phyloP scores from a whole-genome alignment of 2,329 filamentous ascomycete species.

The Aspergillus niger region DNA sequence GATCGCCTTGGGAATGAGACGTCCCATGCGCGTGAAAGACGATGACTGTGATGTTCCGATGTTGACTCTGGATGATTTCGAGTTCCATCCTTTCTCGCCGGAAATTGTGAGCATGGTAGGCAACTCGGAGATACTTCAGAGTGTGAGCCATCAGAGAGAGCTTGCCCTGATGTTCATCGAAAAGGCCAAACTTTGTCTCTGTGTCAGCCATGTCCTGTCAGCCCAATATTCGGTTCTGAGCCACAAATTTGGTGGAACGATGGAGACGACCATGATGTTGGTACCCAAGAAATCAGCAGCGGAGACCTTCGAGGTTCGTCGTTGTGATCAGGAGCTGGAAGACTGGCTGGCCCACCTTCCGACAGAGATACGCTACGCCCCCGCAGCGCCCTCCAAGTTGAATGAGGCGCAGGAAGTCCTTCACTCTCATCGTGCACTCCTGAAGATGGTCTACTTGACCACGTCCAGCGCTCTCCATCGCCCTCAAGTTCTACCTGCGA shows the following conservation, averaged over 20 bases:
- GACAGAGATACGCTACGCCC: slow-evolving; percentile 70
- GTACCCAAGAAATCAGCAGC: slow-evolving; percentile 84
- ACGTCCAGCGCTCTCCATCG: slow-evolving; percentile 88
- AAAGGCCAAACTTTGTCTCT: slow-evolving; percentile 85
- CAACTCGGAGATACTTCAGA: slow-evolving; percentile 70
- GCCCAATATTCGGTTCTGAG: slow-evolving; percentile 91
- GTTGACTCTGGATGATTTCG: slow-evolving; percentile 82
- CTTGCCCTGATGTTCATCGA: slow-evolving; percentile 87
- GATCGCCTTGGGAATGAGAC: slow-evolving; percentile 89
- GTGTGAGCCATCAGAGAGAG: slow-evolving; percentile 72
- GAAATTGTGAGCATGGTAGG: slow-evolving; percentile 68
- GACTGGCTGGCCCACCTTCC: slow-evolving; percentile 76
- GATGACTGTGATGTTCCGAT: slow-evolving; percentile 94
- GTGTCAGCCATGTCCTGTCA: slow-evolving; percentile 84
- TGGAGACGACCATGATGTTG: slow-evolving; percentile 82
- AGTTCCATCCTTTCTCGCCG: slow-evolving; percentile 68
- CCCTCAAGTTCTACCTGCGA: slow-evolving; percentile 82
- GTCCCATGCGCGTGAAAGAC: slow-evolving; percentile 87
- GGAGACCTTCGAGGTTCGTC: slow-evolving; percentile 76
- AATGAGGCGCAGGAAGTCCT: slow-evolving; percentile 50
- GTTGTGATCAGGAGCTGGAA: slow-evolving; percentile 76
- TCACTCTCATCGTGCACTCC: slow-evolving; percentile 74
- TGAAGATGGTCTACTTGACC: slow-evolving; percentile 93
- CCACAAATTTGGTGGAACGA: slow-evolving; percentile 70
- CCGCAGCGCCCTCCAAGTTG: slow-evolving; percentile 60